phyloP scores from a whole-genome alignment of 371 early-diverging fungal genomes.

The Circinella minor region DNA sequence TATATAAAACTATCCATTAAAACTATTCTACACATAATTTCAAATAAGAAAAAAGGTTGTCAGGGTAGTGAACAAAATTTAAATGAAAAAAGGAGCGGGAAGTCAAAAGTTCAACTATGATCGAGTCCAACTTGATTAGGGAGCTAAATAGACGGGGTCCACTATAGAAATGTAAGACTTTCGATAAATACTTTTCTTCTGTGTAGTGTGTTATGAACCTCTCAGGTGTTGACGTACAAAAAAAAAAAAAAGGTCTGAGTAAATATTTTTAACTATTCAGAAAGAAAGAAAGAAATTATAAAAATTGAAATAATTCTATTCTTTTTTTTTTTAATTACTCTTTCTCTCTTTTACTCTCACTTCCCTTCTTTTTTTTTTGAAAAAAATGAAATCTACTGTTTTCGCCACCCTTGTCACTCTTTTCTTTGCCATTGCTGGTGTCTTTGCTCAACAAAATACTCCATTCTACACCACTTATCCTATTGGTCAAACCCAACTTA shows the following conservation, averaged over 20 bases:
- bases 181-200: too few relatives aligned
- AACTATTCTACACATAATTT: too few relatives aligned
- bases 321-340: too few relatives aligned
- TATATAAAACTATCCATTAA: too few relatives aligned
- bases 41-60: too few relatives aligned
- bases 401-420: conserved; percentile 10
- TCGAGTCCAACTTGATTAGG: conserved; percentile 7
- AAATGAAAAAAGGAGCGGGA: not conserved
- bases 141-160: not conserved
- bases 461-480: conserved; percentile 25
- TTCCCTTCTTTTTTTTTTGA: not conserved
- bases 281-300: too few relatives aligned
- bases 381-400: conserved; percentile 2
- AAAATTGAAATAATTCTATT: too few relatives aligned
- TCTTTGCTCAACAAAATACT: conserved; percentile 7
- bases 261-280: not conserved
- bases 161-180: conserved; percentile 3
- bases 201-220: too few relatives aligned
- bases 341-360: conserved; percentile 1
- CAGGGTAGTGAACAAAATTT: not conserved
- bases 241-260: not conserved
- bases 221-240: not conserved
- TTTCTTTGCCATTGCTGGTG: conserved; percentile 11
- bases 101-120: not conserved
- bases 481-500: conserved; percentile 7